Percentiles rank a stretch among this genome's conserved stretches.
Conservation (phyloP, 192 early-diverging fungal species). For the Funneliformis mosseae region DNA sequence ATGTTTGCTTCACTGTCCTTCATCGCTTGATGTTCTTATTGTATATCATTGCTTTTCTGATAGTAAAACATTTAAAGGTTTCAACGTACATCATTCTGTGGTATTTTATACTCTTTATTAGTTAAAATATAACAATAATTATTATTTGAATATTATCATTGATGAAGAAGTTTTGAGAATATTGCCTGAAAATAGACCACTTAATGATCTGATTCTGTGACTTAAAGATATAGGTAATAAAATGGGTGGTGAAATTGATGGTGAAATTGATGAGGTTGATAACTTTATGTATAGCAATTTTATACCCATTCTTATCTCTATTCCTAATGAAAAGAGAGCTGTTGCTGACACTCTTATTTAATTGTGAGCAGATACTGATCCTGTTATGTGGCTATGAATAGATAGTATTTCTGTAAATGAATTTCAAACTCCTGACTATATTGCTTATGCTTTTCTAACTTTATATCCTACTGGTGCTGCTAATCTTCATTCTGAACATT, state of each 20-base stretch:
- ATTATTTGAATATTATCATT: constrained; percentile 9
- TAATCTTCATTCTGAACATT: constrained; percentile 1
- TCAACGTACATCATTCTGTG: not conserved
- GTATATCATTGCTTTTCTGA: not conserved
- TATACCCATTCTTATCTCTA: not conserved
- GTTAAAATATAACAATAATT: not conserved
- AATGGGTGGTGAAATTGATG: not conserved
- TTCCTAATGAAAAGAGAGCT: not conserved
- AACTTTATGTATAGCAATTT: not conserved
- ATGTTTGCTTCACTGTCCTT: not conserved
- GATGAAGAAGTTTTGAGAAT: not conserved
- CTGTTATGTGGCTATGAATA: not conserved
- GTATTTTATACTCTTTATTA: not conserved
- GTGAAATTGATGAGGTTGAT: not conserved
- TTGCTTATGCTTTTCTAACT: not conserved
- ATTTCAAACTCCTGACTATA: constrained; percentile 7
- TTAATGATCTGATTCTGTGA: not conserved
- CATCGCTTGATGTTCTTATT: not conserved
- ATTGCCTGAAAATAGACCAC: not conserved
- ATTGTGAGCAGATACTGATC: not conserved
- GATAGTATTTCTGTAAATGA: not conserved
- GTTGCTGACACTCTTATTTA: not conserved
- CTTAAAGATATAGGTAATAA: not conserved
- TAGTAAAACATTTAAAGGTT: not conserved
- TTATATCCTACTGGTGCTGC: not conserved